phyloP scores from a whole-genome alignment of 2,329 filamentous ascomycete species.

The Trichophyton simii region DNA sequence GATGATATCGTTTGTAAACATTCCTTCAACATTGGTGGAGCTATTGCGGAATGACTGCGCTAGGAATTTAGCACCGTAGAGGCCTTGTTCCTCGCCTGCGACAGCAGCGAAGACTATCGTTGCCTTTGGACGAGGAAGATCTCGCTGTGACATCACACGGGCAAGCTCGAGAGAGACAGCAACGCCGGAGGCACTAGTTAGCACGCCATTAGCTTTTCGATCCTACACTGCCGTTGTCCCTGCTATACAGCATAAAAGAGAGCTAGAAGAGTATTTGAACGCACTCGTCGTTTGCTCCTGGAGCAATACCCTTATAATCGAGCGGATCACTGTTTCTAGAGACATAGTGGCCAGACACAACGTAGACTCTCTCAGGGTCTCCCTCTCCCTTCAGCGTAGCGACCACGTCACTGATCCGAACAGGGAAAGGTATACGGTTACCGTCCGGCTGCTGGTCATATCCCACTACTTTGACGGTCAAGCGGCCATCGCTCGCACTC shows the following conservation, averaged over 20 bases:
- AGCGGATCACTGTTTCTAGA: constrained; percentile 4
- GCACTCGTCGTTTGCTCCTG: constrained; percentile 10
- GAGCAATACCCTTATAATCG: constrained; percentile 8
- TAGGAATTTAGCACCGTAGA: constrained; percentile 7
- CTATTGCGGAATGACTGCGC: constrained; percentile 8
- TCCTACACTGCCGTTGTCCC: not conserved
- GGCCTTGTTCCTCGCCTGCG: constrained; percentile 10
- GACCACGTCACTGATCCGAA: constrained; percentile 9
- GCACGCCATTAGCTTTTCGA: not conserved
- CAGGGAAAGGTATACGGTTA: constrained; percentile 6
- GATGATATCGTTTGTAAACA: constrained; percentile 11
- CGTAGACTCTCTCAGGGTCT: constrained; percentile 8
- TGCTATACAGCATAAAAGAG: not conserved
- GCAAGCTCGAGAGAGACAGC: constrained; percentile 10
- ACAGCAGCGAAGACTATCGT: constrained; percentile 11
- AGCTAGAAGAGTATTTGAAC: not conserved
- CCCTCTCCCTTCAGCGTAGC: constrained; percentile 8
- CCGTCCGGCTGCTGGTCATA: constrained; percentile 10
- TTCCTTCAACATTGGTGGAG: constrained; percentile 9
- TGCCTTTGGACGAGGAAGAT: constrained; percentile 6
- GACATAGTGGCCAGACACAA: constrained; percentile 10
- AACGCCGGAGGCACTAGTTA: constrained; percentile 8
- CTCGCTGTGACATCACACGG: constrained; percentile 9
- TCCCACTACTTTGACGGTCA: constrained; percentile 8
- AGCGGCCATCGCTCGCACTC: constrained; percentile 5